A percentile compares a stretch with the other conserved stretches of the same genome.
phyloP scores from a whole-genome alignment of 1,284 basidiomycete species.

The Boletus albobrunnescens region DNA sequence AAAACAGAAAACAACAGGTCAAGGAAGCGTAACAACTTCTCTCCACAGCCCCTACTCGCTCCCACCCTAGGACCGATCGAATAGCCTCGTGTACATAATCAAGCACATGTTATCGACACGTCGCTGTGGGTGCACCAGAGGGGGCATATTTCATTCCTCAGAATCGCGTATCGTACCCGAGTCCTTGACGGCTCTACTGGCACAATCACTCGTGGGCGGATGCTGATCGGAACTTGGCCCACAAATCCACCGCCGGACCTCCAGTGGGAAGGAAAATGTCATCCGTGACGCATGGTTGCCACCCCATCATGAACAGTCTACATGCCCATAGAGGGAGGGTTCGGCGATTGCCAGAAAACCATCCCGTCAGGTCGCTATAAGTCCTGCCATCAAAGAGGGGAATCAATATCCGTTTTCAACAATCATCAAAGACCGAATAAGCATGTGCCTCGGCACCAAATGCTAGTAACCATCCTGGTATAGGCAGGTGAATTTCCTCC shows the following conservation, averaged over 20 bases:
- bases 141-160: constrained; percentile 13
- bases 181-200: constrained; percentile 1
- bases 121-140: not conserved
- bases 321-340: constrained; percentile 5
- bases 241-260: constrained; percentile 4
- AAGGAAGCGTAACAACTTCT: too few relatives aligned
- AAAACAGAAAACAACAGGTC: constrained; percentile 2
- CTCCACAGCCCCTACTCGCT: constrained; percentile 2
- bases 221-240: constrained; percentile 22
- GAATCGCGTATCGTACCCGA: not conserved
- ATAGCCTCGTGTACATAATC: constrained; percentile 13
- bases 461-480: constrained; percentile 30
- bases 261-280: constrained; percentile 15
- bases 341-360: constrained; percentile 15
- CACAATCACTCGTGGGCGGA: constrained; percentile 19
- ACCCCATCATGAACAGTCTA: constrained; percentile 5
- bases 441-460: constrained; percentile 30
- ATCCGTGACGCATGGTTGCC: constrained; percentile 11
- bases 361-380: constrained; percentile 4
- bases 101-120: constrained; percentile 5
- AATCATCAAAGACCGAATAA: constrained; percentile 21
- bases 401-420: constrained; percentile 26
- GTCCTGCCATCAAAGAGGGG: constrained; percentile 14
- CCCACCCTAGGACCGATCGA: constrained; percentile 21
- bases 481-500: constrained; percentile 19